Base-by-base conservation (phyloP, 176 grass and related monocot genomes). In the Avena atlantica region DNA sequence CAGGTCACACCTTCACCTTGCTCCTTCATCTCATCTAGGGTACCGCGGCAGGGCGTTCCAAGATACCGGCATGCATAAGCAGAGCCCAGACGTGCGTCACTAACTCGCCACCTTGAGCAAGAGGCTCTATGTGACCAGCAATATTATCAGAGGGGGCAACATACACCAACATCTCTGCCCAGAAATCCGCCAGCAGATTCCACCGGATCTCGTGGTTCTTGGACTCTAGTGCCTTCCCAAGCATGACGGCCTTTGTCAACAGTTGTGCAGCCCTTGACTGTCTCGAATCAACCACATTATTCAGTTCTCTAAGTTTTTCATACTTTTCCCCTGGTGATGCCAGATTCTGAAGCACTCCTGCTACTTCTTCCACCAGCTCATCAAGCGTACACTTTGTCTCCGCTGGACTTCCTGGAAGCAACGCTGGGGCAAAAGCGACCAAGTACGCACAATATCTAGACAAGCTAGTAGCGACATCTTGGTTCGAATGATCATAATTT, bases 91-190 rank as follows among this genome's bases (percentile, higher is more conserved):
- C 72, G 6, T 75, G 72, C 40, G 40, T 42, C 40, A 42, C 0
- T 8, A 42, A 42, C 40, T 8, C 40, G 40, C 40, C 40, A 42
- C 23, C 72, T 27, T 75, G 20, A 24, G 44, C 21, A 29, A 75
- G 72, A 51, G 5, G 44, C 17, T 52, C 72, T 52, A 75, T 75
- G 44, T 75, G 72, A 51, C 72, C n/a, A 51, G 44, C 72, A 27
- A 75, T 23, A 75, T 75, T 75, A 9, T 75, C 7, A 45, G 72
- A 75, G 1, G 72, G 23, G 1, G 72, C 72, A 1, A 75, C 29
- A 27, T 75, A 75, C 47, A 75, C 40, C 47, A 52, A 16, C 72
- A 75, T 24, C 23, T 75, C 72, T 0, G 23, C 72, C 72, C 72
- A 75, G 47, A 75, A 52, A 52, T 75, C 72, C 3, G 47, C 47